Conservation (phyloP, 768 basidiomycete genomes). For the Suillus lakei region DNA sequence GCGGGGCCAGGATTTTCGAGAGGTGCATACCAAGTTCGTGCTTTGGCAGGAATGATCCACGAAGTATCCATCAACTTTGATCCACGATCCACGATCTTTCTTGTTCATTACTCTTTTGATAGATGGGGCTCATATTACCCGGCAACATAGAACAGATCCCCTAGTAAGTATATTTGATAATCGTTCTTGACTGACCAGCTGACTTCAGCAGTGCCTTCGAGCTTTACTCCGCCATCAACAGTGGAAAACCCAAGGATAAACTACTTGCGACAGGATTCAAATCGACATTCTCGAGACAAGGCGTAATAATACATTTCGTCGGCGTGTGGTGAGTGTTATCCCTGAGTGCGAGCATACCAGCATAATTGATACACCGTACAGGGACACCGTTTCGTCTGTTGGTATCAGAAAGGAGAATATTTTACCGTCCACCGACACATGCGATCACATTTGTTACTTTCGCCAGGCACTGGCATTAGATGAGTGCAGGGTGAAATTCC, state of each 20-base stretch:
- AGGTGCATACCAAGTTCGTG: conserved; percentile 52
- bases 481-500: conserved; percentile 51
- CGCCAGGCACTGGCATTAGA: conserved; percentile 54
- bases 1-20: conserved; percentile 46
- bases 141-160: conserved; percentile 48
- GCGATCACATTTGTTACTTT: conserved; percentile 45
- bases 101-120: background rate
- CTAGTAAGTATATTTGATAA: conserved; percentile 30
- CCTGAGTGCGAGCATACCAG: background rate
- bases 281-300: conserved; percentile 37
- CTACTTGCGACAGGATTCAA: conserved; percentile 35
- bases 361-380: conserved; percentile 14
- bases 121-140: conserved; percentile 47
- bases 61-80: conserved; percentile 26
- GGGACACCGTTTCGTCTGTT: conserved; percentile 55
- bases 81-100: background rate
- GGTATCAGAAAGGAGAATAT: conserved; percentile 37
- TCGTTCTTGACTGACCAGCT: background rate
- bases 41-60: conserved; percentile 49
- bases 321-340: conserved; percentile 44
- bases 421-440: conserved; percentile 38
- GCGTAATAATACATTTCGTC: conserved; percentile 47
- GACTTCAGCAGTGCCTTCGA: conserved; percentile 40
- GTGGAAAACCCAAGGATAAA: conserved; percentile 23
- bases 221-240: conserved; percentile 36